Evolutionary conservation across 2,329 filamentous ascomycete genomes (phyloP), one percentile per base, ranked within the genome.

Genomic region (Penicillium sp.): DNA sequence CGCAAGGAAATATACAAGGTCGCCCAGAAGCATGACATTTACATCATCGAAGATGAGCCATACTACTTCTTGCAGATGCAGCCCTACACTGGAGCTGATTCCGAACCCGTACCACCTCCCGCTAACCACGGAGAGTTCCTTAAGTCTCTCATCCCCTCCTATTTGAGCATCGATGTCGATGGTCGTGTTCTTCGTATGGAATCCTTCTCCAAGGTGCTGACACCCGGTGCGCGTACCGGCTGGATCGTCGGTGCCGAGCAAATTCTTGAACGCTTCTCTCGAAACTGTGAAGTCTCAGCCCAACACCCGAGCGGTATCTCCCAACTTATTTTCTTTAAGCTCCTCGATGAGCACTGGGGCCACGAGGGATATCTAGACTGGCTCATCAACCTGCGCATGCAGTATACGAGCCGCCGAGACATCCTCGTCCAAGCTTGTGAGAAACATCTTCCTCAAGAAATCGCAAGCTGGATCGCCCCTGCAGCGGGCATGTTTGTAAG

Each of bases 311-410:
- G 87, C 60, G 95, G 95, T 48, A 86, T 97, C 71, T 88, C 91
- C 0, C 94, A 98, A 79, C 82, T 95, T 23, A 83, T 94, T 8
- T 80, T 98, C 58, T 93, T 91, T 81, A 96, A 96, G 79, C 83
- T 99, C 23, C 83, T 99, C 2, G 95, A 99, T 67, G 92, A 97
- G 77, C 88, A 89, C 54, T 99, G 95, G 95, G 95, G 94, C 26
- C 95, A 99, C 72, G 84, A 87, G 47, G 93, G 93, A 1, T 99
- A 96, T 73, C 78, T 99, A 26, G 85, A 90, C 71, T 99, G 95
- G 95, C 80, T 99, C 66, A 91, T 95, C 74, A 85, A 92, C 74
- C 81, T 98, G 70, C 86, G 93, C 51, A 77, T 87, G 70, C 87
- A 93, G 76, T 99, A 99, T 74, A 95, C 93, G 1, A 81, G 83